Conservation (phyloP, 306 rosid species). For the Ziziphus jujuba region DNA sequence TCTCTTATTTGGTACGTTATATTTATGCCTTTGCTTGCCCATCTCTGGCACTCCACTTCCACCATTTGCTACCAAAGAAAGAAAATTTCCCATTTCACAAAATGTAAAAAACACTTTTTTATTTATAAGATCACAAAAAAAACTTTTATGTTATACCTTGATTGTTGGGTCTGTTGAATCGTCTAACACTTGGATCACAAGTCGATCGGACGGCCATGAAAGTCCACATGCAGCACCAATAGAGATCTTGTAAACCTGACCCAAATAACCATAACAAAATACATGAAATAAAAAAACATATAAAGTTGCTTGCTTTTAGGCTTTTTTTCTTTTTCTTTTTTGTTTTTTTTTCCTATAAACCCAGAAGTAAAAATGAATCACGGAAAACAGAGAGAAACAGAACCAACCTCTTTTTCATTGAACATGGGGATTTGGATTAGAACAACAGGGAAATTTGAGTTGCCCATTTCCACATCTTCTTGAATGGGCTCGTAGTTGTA, state of each 20-base stretch:
- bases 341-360: neutral
- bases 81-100: too few relatives aligned
- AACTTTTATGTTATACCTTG: slow-evolving; percentile 49
- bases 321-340: neutral
- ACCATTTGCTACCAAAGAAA: slow-evolving; percentile 73
- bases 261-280: slow-evolving; percentile 8
- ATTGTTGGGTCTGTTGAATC: slow-evolving; percentile 89
- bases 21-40: slow-evolving; percentile 93
- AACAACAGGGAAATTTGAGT: slow-evolving; percentile 77
- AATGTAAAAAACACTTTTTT: too few relatives aligned
- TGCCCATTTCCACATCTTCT: slow-evolving; percentile 78
- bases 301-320: slow-evolving; percentile 12
- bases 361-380: slow-evolving; percentile 1
- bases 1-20: slow-evolving; percentile 90
- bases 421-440: slow-evolving; percentile 98
- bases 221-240: slow-evolving; percentile 98
- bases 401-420: slow-evolving; percentile 83
- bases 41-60: slow-evolving; percentile 88
- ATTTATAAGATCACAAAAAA: too few relatives aligned
- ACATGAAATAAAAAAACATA: neutral
- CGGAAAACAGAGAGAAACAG: neutral
- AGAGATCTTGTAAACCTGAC: slow-evolving; percentile 90
- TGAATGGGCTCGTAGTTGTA: slow-evolving; percentile 60
- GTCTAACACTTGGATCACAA: slow-evolving; percentile 95
- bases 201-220: slow-evolving; percentile 96